Base-by-base conservation (phyloP, 495 filamentous ascomycete species). In the Penicillium antarcticum region DNA sequence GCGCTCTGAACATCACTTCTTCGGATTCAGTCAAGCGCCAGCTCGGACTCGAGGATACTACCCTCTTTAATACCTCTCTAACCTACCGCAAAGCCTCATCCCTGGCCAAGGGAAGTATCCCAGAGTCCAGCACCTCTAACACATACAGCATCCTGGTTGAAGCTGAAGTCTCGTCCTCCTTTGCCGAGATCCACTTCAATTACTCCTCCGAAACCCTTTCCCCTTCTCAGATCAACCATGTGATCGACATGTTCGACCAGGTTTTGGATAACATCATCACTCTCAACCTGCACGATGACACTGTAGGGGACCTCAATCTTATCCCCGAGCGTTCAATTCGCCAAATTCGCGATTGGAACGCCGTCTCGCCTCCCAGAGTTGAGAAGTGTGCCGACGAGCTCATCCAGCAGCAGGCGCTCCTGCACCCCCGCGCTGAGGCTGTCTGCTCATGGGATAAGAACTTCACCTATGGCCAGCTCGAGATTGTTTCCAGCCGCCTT, bases 131-230 rank as follows among this genome's bases (percentile, higher is more conserved):
- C 14, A 40, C 48, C n/a, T 50, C 50, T 12, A 78, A 69, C 65
- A 13, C 74, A 12, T 86, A 81, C 56, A 75, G 79, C 23, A 67
- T 84, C n/a, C 71, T 78, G 24, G 76, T 82, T 21, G 80, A 82
- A 33, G 82, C 81, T 29, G 77, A 82, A 40, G 74, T 84, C 18
- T 69, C 67, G 10, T 54, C 60, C 6, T 51, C 65, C 6, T 55
- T 56, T 10, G 64, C 60, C 1, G 65, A 64, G 14, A 62, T 78
- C 16, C 57, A 59, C 11, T 75, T 78, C 57, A 64, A 58, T 39
- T 78, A 72, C 52, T 69, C 67, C 29, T 61, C 66, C 7, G 59
- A 69, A 7, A 60, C 53, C 6, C 21, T 79, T n/a, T 70, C 71
- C 12, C 45, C 66, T 1, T 53, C 41, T 18, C 68, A 74, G 26